These are phyloP conservation scores for Xylaria sp. DNA, from an alignment of 2,329 filamentous ascomycete species.

Conservation along the genomic window DNA sequence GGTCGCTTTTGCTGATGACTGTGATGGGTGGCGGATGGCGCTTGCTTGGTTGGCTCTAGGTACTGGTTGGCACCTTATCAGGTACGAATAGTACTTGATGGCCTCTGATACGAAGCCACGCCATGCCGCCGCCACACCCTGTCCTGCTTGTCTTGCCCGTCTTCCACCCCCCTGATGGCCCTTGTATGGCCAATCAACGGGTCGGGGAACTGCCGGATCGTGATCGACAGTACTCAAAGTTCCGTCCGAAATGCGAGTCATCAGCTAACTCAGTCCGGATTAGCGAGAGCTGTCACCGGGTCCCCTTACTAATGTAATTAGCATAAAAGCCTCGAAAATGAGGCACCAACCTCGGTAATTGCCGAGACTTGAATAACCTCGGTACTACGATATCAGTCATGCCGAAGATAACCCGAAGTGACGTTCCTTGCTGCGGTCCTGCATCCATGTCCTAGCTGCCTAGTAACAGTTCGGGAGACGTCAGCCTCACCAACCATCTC, in stretches of 20 bases:
- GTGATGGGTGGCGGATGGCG: too few species aligned
- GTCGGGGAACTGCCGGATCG: not conserved
- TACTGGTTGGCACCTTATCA: too few species aligned
- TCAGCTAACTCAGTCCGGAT: not conserved
- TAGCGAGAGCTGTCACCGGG: not conserved
- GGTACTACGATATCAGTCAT: not conserved
- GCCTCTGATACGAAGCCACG: too few species aligned
- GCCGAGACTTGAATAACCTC: not conserved
- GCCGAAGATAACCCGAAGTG: slow-evolving; percentile 22
- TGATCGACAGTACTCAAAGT: not conserved
- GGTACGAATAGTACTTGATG: too few species aligned
- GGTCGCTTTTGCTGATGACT: too few species aligned
- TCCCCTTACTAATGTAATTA: too few species aligned
- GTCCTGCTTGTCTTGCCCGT: too few species aligned
- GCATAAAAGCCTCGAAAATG: not conserved
- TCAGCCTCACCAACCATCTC: slow-evolving; percentile 21
- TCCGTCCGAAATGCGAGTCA: not conserved
- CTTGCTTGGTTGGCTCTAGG: too few species aligned
- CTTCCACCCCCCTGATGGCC: too few species aligned
- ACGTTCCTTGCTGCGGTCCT: slow-evolving; percentile 26
- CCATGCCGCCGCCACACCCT: not conserved
- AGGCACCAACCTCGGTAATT: not conserved
- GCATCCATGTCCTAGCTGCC: too few species aligned
- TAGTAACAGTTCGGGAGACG: slow-evolving; percentile 22
- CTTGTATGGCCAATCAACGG: not conserved